These are phyloP conservation scores for Vachellia pachyceras DNA, from an alignment of 306 rosid genomes.

Conservation along the genomic window DNA sequence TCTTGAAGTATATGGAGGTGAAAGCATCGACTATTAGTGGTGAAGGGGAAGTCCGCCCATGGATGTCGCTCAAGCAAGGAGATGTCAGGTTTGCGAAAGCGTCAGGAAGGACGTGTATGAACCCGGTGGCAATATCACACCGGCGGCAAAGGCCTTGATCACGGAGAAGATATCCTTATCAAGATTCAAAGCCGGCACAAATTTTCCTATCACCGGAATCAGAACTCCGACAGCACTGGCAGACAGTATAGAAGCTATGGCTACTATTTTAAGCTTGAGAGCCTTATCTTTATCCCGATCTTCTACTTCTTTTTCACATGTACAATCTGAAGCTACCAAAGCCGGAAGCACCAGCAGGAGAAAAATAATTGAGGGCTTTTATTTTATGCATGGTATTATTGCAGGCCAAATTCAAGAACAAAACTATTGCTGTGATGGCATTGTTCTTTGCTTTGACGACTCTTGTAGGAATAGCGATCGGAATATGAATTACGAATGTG, in stretches of 20 bases:
- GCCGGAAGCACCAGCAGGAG: conserved; percentile 31
- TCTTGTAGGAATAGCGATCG: neutral
- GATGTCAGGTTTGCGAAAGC: conserved; percentile 59
- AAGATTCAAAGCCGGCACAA: conserved; percentile 58
- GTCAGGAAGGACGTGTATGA: conserved; percentile 79
- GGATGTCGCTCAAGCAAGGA: conserved; percentile 57
- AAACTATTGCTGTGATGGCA: neutral
- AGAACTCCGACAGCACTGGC: conserved; percentile 67
- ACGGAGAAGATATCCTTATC: conserved; percentile 62
- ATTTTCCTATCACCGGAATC: conserved; percentile 66
- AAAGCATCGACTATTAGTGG: conserved; percentile 81
- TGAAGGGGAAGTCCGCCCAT: conserved; percentile 73
- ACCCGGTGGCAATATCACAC: conserved; percentile 80
- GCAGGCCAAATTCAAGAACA: neutral
- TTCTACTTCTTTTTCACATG: conserved; percentile 35
- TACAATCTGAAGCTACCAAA: conserved; percentile 19
- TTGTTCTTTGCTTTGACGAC: conserved; percentile 1
- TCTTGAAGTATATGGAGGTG: conserved; percentile 65
- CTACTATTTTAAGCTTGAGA: conserved; percentile 50
- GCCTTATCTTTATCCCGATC: conserved; percentile 41
- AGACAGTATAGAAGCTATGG: conserved; percentile 55
- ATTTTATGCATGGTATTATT: neutral
- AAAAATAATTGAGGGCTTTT: neutral
- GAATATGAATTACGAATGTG: neutral
- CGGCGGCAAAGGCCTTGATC: conserved; percentile 79